Base-by-base conservation (phyloP, 2,329 filamentous ascomycete genomes). In the Curvularia eragrostidis region DNA sequence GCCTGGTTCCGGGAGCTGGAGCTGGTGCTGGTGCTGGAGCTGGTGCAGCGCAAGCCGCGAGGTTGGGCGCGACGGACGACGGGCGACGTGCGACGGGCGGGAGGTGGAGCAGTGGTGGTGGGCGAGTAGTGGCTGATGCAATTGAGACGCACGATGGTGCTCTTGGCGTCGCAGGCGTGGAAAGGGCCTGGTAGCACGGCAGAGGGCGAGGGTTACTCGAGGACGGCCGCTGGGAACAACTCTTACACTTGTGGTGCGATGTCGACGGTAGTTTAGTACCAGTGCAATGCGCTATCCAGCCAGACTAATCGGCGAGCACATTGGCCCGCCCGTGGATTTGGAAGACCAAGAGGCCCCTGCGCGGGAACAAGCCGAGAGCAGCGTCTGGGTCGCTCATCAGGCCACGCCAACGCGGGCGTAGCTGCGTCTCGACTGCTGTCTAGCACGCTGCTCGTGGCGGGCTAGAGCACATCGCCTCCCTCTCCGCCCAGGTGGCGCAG, bases 101-200 rank as follows among this genome's bases (percentile, higher is more conserved):
- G 46, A 39, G 39, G 44, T 41, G 21, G 21, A 26, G 54, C n/a
- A 39, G 46, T 24, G 49, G 43, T 48, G 54, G 42, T 54, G 21
- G 41, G 41, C 41, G 41, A 55, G 46, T 43, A 41, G 52, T 34
- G 41, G 52, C 52, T 54, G 56, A 56, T 39, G 55, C 56, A 63
- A 66, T 70, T 69, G 68, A 71, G 68, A 71, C 71, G 58, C 50
- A 44, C 62, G 57, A 54, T 70, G 72, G 64, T 58, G 64, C 70
- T 67, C 49, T 63, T 63, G 59, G 60, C 59, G 71, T 73, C 71
- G 65, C 71, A 73, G 47, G 47, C 47, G 47, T 38, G 21, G 47
- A 48, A 67, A 58, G 64, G 39, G 26, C 61, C 58, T 54, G 56
- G 62, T 54, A 62, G 59, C 32, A 64, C 57, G 51, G 44, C 56